phyloP scores from a whole-genome alignment of 352 stramenopile species.

The Pythium angustatum region DNA sequence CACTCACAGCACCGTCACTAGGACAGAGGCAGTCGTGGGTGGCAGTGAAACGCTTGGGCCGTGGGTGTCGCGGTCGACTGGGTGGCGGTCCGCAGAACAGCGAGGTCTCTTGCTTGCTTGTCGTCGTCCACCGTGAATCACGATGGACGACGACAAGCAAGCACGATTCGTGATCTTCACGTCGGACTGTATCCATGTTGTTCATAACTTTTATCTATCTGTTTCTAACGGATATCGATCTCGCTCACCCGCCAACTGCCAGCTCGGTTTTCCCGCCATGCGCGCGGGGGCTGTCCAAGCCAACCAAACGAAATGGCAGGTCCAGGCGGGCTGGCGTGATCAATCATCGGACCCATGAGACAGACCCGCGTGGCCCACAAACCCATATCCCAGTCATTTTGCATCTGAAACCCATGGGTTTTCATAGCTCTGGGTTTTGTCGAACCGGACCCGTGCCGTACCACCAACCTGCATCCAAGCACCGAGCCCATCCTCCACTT shows the following conservation, averaged over 20 bases:
- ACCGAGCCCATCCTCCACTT: too few relatives aligned
- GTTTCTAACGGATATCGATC: constrained; percentile 11
- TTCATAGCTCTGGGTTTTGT: not conserved
- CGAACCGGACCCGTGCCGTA: constrained; percentile 18
- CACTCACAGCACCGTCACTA: too few relatives aligned
- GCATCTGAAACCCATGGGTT: not conserved
- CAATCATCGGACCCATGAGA: not conserved
- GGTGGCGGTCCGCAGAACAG: too few relatives aligned
- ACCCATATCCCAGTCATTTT: not conserved
- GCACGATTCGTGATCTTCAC: too few relatives aligned
- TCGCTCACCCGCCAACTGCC: constrained; percentile 15
- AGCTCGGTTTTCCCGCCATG: constrained; percentile 24
- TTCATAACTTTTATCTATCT: constrained; percentile 20
- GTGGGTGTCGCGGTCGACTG: too few relatives aligned
- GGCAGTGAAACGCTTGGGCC: not conserved
- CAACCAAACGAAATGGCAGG: constrained; percentile 17
- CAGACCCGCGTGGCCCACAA: constrained; percentile 1
- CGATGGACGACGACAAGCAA: too few relatives aligned
- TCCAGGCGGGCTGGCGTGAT: not conserved
- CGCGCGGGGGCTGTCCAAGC: constrained; percentile 16
- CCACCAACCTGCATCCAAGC: constrained; percentile 24
- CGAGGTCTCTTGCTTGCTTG: too few relatives aligned
- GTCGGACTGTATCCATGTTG: constrained; percentile 26
- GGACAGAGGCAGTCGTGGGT: not conserved
- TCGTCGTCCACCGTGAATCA: too few relatives aligned